Percentiles rank a stretch among this genome's conserved stretches.
These are phyloP conservation scores for Aspergillus asperescens DNA, from an alignment of 495 filamentous ascomycete genomes.

Conservation along the genomic window DNA sequence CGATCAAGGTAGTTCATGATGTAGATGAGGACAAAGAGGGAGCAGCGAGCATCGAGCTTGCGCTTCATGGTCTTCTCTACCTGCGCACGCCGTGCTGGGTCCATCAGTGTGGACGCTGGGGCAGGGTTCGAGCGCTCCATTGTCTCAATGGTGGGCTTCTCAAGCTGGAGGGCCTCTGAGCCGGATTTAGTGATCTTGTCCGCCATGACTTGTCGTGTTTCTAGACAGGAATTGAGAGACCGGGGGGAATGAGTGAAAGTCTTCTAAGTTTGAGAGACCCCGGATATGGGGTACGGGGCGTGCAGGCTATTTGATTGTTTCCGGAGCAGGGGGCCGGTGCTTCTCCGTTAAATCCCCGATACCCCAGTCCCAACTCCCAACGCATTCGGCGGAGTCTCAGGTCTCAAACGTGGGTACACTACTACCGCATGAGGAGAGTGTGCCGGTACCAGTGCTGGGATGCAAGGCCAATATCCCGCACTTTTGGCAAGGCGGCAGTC, in stretches of 20 bases:
- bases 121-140: not conserved
- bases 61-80: constrained; percentile 9
- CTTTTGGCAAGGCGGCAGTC: not conserved
- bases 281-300: not conserved
- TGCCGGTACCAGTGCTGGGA: not conserved
- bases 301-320: not conserved
- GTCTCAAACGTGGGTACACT: not conserved
- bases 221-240: not conserved
- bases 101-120: not conserved
- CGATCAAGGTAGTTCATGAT: constrained; percentile 30
- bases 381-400: too few relatives aligned
- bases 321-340: too few relatives aligned
- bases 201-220: not conserved
- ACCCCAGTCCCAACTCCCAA: not conserved
- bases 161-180: not conserved
- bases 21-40: constrained; percentile 30
- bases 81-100: not conserved
- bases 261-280: not conserved
- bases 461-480: not conserved
- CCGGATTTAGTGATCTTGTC: not conserved
- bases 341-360: not conserved
- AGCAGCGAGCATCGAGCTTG: constrained; percentile 36
- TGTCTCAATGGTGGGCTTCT: not conserved
- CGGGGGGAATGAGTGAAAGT: not conserved
- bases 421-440: not conserved